A percentile compares a stretch with the other conserved stretches of the same genome.
These are phyloP conservation scores for Didymella lethalis DNA, from an alignment of 2,329 filamentous ascomycete species.

Conservation along the genomic window DNA sequence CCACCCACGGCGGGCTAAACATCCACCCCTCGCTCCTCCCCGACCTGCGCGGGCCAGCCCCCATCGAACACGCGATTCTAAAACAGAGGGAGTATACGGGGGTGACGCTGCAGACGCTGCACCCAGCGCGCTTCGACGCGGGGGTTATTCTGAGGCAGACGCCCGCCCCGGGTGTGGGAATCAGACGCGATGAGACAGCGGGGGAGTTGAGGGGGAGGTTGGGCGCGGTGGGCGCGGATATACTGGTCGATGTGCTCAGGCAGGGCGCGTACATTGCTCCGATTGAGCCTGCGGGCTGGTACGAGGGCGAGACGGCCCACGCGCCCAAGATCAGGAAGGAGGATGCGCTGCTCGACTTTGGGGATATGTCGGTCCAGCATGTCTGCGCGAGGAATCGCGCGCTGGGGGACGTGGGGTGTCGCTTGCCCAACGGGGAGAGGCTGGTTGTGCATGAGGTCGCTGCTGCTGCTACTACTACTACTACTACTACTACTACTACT, in stretches of 20 bases:
- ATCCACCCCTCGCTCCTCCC: conserved; percentile 92
- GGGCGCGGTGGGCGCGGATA: conserved; percentile 69
- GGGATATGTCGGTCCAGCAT: conserved; percentile 60
- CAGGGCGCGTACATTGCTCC: conserved; percentile 71
- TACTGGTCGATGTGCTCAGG: conserved; percentile 73
- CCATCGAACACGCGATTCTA: conserved; percentile 84
- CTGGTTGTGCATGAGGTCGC: conserved; percentile 36
- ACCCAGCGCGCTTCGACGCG: conserved; percentile 77
- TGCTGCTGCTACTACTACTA: no score
- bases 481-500: no score
- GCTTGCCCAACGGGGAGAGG: conserved; percentile 38
- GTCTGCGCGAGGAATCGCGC: conserved; percentile 66
- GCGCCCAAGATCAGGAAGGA: conserved; percentile 77
- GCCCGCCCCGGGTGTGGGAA: conserved; percentile 61
- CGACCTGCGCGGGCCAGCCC: conserved; percentile 84
- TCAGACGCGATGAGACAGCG: conserved; percentile 61
- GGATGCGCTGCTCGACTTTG: conserved; percentile 70
- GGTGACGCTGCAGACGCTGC: conserved; percentile 85
- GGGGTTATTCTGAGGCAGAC: conserved; percentile 76
- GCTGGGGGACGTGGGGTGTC: conserved; percentile 72
- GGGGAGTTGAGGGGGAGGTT: conserved; percentile 61
- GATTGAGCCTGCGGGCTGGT: conserved; percentile 51
- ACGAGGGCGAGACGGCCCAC: conserved; percentile 50
- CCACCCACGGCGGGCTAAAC: conserved; percentile 88
- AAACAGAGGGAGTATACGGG: conserved; percentile 69